A percentile compares a stretch with the other conserved stretches of the same genome.
Evolutionary conservation across 306 rosid genomes (phyloP).

Genomic region (Cicer bijugum): DNA sequence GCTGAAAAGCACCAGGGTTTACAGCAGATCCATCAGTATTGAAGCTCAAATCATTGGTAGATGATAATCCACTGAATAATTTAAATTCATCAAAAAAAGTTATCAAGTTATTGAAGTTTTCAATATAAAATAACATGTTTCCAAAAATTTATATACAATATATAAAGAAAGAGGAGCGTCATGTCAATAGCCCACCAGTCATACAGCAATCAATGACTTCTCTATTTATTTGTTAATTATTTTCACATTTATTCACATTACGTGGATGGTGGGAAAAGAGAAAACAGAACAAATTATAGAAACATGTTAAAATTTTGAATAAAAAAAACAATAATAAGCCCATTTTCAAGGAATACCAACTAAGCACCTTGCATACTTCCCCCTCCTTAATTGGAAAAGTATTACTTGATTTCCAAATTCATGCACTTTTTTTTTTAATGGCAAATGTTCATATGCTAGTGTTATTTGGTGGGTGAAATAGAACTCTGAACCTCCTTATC

Average conservation of each 20-base stretch:
- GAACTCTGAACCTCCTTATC: no score
- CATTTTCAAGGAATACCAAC: slow-evolving; percentile 30
- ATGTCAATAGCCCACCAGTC: background rate
- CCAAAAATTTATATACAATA: slow-evolving; percentile 16
- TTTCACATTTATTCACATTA: slow-evolving; percentile 18
- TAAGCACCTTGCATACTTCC: slow-evolving; percentile 22
- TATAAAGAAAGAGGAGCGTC: background rate
- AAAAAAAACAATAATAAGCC: background rate
- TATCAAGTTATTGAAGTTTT: slow-evolving; percentile 23
- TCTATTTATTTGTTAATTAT: slow-evolving; percentile 1
- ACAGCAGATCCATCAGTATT: slow-evolving; percentile 91
- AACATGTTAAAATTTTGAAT: background rate
- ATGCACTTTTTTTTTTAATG: background rate
- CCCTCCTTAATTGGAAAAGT: slow-evolving; percentile 27
- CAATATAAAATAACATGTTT: background rate
- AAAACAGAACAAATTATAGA: slow-evolving; percentile 23
- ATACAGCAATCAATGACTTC: slow-evolving; percentile 11
- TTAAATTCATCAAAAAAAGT: slow-evolving; percentile 14
- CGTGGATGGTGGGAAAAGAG: background rate
- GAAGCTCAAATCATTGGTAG: slow-evolving; percentile 67
- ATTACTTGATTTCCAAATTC: slow-evolving; percentile 16
- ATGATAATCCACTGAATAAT: slow-evolving; percentile 57
- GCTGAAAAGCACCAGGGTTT: slow-evolving; percentile 90
- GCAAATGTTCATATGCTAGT: no score
- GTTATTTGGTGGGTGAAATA: no score